Conservation (phyloP, 805 yeast genomes). For the Candida ortonii region DNA sequence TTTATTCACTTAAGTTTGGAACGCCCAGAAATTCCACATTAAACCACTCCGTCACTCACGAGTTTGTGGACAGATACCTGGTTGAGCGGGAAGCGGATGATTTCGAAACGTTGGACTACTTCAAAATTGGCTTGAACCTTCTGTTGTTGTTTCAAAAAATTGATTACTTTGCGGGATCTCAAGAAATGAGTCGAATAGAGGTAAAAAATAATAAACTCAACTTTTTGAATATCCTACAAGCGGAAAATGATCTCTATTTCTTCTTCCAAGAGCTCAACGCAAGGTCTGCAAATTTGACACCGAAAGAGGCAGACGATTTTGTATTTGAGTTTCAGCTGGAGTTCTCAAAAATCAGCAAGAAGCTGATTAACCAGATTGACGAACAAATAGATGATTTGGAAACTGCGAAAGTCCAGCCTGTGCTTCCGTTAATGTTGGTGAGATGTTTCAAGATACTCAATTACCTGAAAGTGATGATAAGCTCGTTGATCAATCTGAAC, state of each 20-base stretch:
- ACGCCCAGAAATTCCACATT: conserved; percentile 28
- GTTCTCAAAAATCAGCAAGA: conserved; percentile 28
- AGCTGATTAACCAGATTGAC: conserved; percentile 27
- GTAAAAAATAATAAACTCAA: conserved; percentile 23
- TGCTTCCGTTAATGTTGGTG: conserved; percentile 25
- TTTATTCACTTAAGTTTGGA: conserved; percentile 53
- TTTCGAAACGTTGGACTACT: conserved; percentile 19
- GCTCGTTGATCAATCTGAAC: conserved; percentile 26
- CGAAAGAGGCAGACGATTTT: conserved; percentile 25
- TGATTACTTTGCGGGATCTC: conserved; percentile 15
- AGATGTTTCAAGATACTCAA: conserved; percentile 28
- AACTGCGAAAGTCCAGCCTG: conserved; percentile 23
- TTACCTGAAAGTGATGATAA: conserved; percentile 16
- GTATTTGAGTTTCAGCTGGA: conserved; percentile 31
- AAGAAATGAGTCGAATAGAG: conserved; percentile 12
- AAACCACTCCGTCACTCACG: conserved; percentile 17
- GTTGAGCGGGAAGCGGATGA: conserved; percentile 12
- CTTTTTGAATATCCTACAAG: conserved; percentile 26
- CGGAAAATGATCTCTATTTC: conserved; percentile 21
- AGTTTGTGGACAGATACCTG: conserved; percentile 19
- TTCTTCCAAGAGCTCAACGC: conserved; percentile 14
- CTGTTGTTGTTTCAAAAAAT: conserved; percentile 19
- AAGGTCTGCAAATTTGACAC: conserved; percentile 1
- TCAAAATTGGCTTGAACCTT: conserved; percentile 26
- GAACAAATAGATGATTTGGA: conserved; percentile 33